Percentiles rank a stretch among this genome's conserved stretches.
These are phyloP conservation scores for Seiridium unicorne DNA, from an alignment of 2,329 filamentous ascomycete genomes.

Conservation along the genomic window DNA sequence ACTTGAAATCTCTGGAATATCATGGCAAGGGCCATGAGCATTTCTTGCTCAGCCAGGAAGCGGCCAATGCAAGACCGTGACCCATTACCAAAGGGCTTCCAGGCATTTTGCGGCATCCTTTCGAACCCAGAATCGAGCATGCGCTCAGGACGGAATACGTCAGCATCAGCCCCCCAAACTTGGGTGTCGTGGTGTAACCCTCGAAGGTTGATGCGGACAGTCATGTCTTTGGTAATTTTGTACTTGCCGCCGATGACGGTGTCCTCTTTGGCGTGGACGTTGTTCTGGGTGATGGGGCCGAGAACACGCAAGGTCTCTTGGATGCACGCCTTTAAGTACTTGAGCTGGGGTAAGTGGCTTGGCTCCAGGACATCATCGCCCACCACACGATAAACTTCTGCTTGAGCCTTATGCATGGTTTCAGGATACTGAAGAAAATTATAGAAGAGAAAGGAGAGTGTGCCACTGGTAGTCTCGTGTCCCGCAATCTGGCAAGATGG, in stretches of 20 bases:
- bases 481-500: slow-evolving; percentile 46
- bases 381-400: slow-evolving; percentile 66
- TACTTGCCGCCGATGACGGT: slow-evolving; percentile 3
- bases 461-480: slow-evolving; percentile 69
- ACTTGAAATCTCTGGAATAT: slow-evolving; percentile 63
- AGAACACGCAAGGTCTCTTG: slow-evolving; percentile 50
- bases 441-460: slow-evolving; percentile 65
- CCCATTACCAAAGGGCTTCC: slow-evolving; percentile 76
- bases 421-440: slow-evolving; percentile 63
- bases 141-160: slow-evolving; percentile 52
- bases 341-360: slow-evolving; percentile 62
- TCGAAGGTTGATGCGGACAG: background rate
- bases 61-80: slow-evolving; percentile 70
- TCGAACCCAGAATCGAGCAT: slow-evolving; percentile 71
- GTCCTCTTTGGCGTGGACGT: background rate
- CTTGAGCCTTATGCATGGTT: slow-evolving; percentile 57
- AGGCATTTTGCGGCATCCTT: slow-evolving; percentile 59
- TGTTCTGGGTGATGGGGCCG: background rate
- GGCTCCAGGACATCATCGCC: slow-evolving; percentile 55
- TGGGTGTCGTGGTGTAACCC: background rate
- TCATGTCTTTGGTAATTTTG: background rate
- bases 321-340: slow-evolving; percentile 62
- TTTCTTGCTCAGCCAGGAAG: slow-evolving; percentile 74
- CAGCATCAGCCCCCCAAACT: background rate
- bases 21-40: slow-evolving; percentile 54